phyloP scores from a whole-genome alignment of 768 basidiomycete genomes.

The Wakefieldia striispora region DNA sequence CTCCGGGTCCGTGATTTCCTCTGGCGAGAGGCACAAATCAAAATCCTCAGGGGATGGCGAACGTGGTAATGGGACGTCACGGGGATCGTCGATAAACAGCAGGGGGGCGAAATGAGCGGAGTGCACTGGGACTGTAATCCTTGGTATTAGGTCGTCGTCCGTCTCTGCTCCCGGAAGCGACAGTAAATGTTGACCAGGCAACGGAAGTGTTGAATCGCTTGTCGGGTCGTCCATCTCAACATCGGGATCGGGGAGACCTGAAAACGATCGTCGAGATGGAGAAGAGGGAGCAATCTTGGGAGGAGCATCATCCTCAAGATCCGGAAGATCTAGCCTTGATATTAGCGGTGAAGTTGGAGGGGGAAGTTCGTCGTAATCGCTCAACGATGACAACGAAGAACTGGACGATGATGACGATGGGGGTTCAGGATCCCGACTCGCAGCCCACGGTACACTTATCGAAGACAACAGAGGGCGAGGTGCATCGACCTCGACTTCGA shows the following conservation, averaged over 20 bases:
- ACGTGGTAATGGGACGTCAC: conserved; percentile 37
- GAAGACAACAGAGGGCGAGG: conserved; percentile 17
- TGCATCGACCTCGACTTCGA: conserved; percentile 24
- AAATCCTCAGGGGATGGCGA: conserved; percentile 45
- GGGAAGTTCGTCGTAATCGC: conserved; percentile 16
- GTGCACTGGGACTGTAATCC: conserved; percentile 1
- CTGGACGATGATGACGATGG: conserved; percentile 9
- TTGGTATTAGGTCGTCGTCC: conserved; percentile 42
- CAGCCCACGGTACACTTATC: conserved; percentile 25
- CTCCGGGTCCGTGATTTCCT: conserved; percentile 37
- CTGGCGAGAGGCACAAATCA: conserved; percentile 35
- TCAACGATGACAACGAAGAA: conserved; percentile 23
- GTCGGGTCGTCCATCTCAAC: conserved; percentile 20
- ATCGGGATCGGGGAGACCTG: conserved; percentile 30
- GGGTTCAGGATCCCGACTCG: conserved; percentile 16
- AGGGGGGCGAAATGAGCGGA: conserved; percentile 25
- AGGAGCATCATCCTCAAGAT: conserved; percentile 28
- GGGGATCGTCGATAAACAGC: conserved; percentile 43
- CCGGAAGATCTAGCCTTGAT: conserved; percentile 29
- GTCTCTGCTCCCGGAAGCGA: conserved; percentile 44
- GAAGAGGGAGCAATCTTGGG: conserved; percentile 25
- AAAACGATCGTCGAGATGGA: conserved; percentile 29
- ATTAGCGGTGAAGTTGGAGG: conserved; percentile 34
- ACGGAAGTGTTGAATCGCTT: conserved; percentile 12
- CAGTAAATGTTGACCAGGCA: conserved; percentile 28